Percentiles rank a stretch among this genome's conserved stretches.
These are phyloP conservation scores for Penicillium maclennaniae DNA, from an alignment of 495 filamentous ascomycete genomes.

Conservation along the genomic window DNA sequence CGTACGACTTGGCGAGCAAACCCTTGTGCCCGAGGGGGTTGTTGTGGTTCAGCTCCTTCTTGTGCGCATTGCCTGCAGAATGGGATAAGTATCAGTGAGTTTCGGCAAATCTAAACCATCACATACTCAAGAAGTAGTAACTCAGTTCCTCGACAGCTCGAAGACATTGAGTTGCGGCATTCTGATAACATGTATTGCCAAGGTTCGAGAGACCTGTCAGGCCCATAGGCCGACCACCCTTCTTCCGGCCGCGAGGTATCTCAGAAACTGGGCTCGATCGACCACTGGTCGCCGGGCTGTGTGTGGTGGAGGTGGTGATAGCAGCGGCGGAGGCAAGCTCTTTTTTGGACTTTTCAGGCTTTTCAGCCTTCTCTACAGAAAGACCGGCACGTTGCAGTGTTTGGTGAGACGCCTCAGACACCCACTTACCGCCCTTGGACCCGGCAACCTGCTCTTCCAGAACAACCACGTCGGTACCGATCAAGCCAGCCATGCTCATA, in stretches of 20 bases:
- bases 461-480: constrained; percentile 64
- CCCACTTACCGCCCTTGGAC: constrained; percentile 55
- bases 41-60: constrained; percentile 71
- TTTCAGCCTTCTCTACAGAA: constrained; percentile 35
- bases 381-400: constrained; percentile 40
- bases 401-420: constrained; percentile 53
- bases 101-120: not conserved
- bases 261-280: constrained; percentile 60
- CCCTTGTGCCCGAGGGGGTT: constrained; percentile 85
- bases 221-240: constrained; percentile 48
- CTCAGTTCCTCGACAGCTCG: constrained; percentile 88
- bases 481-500: constrained; percentile 60
- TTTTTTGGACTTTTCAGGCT: constrained; percentile 34
- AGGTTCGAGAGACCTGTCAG: constrained; percentile 78
- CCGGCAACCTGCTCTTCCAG: constrained; percentile 69
- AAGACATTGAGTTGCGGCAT: constrained; percentile 91
- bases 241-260: constrained; percentile 61
- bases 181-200: constrained; percentile 99
- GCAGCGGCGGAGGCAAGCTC: constrained; percentile 14
- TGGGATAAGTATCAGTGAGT: constrained; percentile 10
- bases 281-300: constrained; percentile 46
- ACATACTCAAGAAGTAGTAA: constrained; percentile 75
- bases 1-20: constrained; percentile 77
- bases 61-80: constrained; percentile 58
- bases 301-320: constrained; percentile 33